Conservation (phyloP, 192 early-diverging fungal genomes). For the Polychytrium aggregatum region DNA sequence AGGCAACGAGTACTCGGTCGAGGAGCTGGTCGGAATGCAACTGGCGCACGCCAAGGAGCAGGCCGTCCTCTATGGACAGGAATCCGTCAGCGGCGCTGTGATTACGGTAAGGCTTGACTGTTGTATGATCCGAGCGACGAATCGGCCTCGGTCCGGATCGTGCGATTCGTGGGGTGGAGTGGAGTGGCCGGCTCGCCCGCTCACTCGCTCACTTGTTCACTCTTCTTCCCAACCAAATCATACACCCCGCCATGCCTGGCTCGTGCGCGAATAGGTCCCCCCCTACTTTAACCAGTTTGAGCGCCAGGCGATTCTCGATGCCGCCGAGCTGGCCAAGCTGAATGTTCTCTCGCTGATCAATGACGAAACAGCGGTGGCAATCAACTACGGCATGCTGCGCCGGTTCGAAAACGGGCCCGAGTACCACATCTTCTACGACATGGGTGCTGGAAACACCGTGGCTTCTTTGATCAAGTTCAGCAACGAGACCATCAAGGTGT, state of each 20-base stretch:
- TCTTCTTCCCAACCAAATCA: too few relatives aligned
- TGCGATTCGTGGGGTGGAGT: too few relatives aligned
- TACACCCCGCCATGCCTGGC: too few relatives aligned
- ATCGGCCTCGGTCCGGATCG: too few relatives aligned
- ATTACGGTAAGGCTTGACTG: conserved; percentile 60
- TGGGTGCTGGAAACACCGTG: conserved; percentile 92
- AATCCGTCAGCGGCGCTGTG: conserved; percentile 73
- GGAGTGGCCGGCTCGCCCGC: too few relatives aligned
- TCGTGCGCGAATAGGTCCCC: conserved; percentile 56
- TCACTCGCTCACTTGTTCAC: too few relatives aligned
- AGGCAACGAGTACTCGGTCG: conserved; percentile 41
- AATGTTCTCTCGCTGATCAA: conserved; percentile 73
- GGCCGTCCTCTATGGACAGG: conserved; percentile 64
- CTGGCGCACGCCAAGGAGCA: conserved; percentile 77
- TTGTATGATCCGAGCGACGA: too few relatives aligned
- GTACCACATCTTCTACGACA: conserved; percentile 91
- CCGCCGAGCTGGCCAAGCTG: conserved; percentile 81
- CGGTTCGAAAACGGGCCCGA: conserved; percentile 52
- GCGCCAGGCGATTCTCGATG: conserved; percentile 84
- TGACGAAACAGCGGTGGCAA: conserved; percentile 87
- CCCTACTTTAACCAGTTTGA: conserved; percentile 83
- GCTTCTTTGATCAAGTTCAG: conserved; percentile 77
- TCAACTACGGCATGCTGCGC: conserved; percentile 81
- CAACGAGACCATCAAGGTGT: conserved; percentile 41
- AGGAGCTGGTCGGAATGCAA: conserved; percentile 92